A percentile compares a stretch with the other conserved stretches of the same genome.
Conservation (phyloP, 139 green algal genomes). For the Zygnema circumcarinatum region DNA sequence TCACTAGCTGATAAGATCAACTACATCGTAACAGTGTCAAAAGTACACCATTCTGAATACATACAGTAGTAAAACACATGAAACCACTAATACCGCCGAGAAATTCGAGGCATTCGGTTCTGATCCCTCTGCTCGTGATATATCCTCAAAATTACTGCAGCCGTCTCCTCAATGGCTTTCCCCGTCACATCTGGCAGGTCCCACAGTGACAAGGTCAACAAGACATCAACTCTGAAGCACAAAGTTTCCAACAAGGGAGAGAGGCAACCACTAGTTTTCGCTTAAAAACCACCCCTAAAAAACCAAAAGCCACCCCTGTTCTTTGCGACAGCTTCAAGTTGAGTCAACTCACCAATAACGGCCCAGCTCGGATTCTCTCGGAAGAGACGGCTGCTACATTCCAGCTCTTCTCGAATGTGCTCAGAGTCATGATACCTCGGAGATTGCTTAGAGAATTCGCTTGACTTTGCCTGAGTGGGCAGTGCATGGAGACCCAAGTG, state of each 20-base stretch:
- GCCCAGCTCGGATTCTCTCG: slow-evolving; percentile 22
- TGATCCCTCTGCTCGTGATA: slow-evolving; percentile 13
- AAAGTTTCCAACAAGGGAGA: too few species aligned
- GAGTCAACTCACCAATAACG: slow-evolving; percentile 33
- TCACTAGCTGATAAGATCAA: too few species aligned
- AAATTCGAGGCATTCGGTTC: slow-evolving; percentile 24
- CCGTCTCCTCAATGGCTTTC: slow-evolving; percentile 44
- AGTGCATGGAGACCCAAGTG: slow-evolving; percentile 4
- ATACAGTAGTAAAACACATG: too few species aligned
- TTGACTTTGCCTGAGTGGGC: background rate
- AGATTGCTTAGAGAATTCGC: too few species aligned
- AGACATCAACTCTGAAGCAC: too few species aligned
- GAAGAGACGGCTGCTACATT: slow-evolving; percentile 28
- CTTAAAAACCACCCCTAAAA: too few species aligned
- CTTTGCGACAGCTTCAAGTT: too few species aligned
- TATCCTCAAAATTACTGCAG: slow-evolving; percentile 37
- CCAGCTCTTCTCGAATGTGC: slow-evolving; percentile 27
- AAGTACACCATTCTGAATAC: too few species aligned
- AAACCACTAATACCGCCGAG: slow-evolving; percentile 28
- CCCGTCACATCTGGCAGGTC: slow-evolving; percentile 48
- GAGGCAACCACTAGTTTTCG: too few species aligned
- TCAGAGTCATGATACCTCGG: slow-evolving; percentile 16
- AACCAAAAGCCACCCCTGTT: too few species aligned
- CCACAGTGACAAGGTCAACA: too few species aligned
- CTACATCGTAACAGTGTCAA: too few species aligned